Percentiles rank a stretch among this genome's conserved stretches.
Conservation (phyloP, 306 rosid species). For the Cicer pinnatifidum region DNA sequence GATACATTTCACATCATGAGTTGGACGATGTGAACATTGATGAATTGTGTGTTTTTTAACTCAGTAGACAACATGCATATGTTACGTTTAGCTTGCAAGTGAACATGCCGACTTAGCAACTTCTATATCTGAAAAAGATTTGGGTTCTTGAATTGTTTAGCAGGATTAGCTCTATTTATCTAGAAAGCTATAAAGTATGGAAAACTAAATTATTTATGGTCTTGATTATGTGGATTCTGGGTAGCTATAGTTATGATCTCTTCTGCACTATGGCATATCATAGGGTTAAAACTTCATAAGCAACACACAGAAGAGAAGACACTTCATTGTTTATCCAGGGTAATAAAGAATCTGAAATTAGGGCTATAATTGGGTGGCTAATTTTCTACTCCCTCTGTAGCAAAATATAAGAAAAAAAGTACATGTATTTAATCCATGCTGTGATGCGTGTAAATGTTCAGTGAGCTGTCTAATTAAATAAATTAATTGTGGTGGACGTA, state of each 20-base stretch:
- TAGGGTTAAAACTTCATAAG: slow-evolving; percentile 8
- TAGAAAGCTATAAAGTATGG: slow-evolving; percentile 1
- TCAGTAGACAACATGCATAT: slow-evolving; percentile 14
- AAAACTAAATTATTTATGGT: neutral
- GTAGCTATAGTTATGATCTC: slow-evolving; percentile 8
- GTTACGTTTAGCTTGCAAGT: slow-evolving; percentile 2
- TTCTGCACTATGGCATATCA: slow-evolving; percentile 5
- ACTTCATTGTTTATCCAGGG: neutral
- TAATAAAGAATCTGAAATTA: slow-evolving; percentile 31
- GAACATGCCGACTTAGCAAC: neutral
- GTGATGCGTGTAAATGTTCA: neutral
- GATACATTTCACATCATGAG: slow-evolving; percentile 16
- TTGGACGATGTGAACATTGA: slow-evolving; percentile 2
- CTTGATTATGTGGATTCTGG: neutral
- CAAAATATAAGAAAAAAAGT: too few relatives aligned
- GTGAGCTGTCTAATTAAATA: slow-evolving; percentile 21
- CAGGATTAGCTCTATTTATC: slow-evolving; percentile 8
- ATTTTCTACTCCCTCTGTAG: neutral
- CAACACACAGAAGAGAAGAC: slow-evolving; percentile 5
- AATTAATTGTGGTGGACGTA: slow-evolving; percentile 6
- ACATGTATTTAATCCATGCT: neutral
- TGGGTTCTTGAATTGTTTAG: neutral
- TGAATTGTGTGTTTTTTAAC: neutral
- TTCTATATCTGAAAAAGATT: slow-evolving; percentile 3
- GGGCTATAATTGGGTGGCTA: slow-evolving; percentile 9